phyloP scores from a whole-genome alignment of 176 grass and related monocot species.

The Oryza longistaminata region DNA sequence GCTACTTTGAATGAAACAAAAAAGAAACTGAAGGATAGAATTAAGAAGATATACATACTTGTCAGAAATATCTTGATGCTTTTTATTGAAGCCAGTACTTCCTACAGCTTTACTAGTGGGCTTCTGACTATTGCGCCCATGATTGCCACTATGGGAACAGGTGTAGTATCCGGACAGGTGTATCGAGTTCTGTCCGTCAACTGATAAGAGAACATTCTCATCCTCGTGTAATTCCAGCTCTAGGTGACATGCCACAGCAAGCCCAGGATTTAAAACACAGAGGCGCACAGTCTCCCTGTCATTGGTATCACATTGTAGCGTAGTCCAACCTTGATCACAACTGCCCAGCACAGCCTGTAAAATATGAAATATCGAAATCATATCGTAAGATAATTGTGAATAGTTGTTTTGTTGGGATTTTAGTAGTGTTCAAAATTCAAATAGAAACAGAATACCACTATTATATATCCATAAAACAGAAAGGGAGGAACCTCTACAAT shows the following conservation, averaged over 20 bases:
- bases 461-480: too few species aligned
- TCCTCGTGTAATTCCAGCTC: slow-evolving; percentile 63
- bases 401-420: too few species aligned
- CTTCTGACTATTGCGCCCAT: neutral
- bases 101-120: neutral
- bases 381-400: too few species aligned
- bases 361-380: neutral
- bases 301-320: slow-evolving; percentile 49
- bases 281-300: slow-evolving; percentile 33
- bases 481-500: too few species aligned
- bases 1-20: too few species aligned
- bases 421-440: too few species aligned
- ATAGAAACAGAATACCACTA: too few species aligned
- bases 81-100: neutral
- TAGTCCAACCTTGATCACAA: slow-evolving; percentile 6
- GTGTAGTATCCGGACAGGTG: slow-evolving; percentile 52
- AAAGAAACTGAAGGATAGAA: too few species aligned
- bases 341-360: neutral
- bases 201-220: slow-evolving; percentile 50
- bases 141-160: neutral
- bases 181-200: slow-evolving; percentile 39
- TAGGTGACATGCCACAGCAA: slow-evolving; percentile 26
- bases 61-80: neutral
- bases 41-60: too few species aligned
- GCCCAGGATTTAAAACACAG: slow-evolving; percentile 39